Base-by-base conservation (phyloP, 495 filamentous ascomycete genomes). In the Penicillium turbatum region DNA sequence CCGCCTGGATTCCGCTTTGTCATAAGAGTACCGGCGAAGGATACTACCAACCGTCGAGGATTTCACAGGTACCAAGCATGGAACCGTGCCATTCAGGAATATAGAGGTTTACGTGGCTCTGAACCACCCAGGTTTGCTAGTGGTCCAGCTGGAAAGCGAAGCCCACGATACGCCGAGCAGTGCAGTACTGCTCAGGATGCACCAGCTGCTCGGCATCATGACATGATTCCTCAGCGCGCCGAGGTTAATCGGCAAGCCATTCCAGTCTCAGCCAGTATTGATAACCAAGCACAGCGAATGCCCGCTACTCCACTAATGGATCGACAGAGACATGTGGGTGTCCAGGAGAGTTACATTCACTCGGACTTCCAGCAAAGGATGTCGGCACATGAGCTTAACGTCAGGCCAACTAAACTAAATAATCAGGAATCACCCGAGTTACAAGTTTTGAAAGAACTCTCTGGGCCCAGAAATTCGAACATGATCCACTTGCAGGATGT, bases 1-100 rank as follows among this genome's bases (percentile, higher is more conserved):
- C 65, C 64, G 12, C 63, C 70, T 56, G 71, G 69, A 2, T 75
- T 66, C 55, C 65, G 68, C 26, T 62, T 74, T 36, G 51, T 75
- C 13, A 57, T 58, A 31, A 60, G 58, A 26, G 35, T 48, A 2
- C 61, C 72, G 7, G 62, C 53, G 38, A 66, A 65, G 21, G 58
- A 58, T 24, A 64, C 65, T 46, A 59, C 70, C 60, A 68, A 75
- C 44, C 72, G 74, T 46, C 73, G 74, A 38, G 74, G 73, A n/a
- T 77, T 77, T 43, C 75, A 67, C 60, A 68, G 74, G 56, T 77
- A 77, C 48, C 67, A 76, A 60, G 74, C 73, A 44, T 77, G 74
- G 74, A 72, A 75, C 41, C 72, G 71, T 42, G 74, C 74, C 10
- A 59, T 74, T 40, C 66, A 68, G 53, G 63, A 68, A 36, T 75